Base-by-base conservation (phyloP, 2,329 filamentous ascomycete genomes). In the Aspergillus persii region DNA sequence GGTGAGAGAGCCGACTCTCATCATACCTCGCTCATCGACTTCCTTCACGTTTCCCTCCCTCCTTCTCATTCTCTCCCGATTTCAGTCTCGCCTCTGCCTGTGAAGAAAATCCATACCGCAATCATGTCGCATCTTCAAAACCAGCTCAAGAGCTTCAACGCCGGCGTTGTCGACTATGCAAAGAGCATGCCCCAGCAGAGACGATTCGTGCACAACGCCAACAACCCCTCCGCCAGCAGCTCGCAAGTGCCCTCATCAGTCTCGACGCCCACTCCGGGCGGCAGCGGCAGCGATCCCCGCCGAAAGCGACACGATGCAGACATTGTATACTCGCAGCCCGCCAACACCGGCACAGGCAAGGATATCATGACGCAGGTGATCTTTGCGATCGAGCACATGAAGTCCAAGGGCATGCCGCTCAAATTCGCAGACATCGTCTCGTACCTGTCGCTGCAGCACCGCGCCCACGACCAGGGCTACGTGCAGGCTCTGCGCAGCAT, bases 301-400 rank as follows among this genome's bases (percentile, higher is more conserved):
- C 79, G 81, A 61, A 90, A 90, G 71, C 83, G 87, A 8, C 83
- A 86, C 52, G 84, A 84, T 68, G 69, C 69, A 4, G 76, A 77
- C 47, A 75, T 77, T 47, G 74, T 90, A 55, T 94, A 88, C 77
- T 93, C 90, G 57, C 91, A 93, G 77, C 90, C 90, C 23, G 84
- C 85, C 64, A 87, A 89, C 69, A 91, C 87, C 15, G 89, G 88
- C 71, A 90, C 88, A 54, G 92, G 92, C 66, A 83, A 83, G 61
- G 89, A 94, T 75, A 87, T 95, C 74, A 88, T 92, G 80, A 96
- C 92, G 11, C 91, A 96, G 74, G 88, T 97, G 72, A 86, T 89
- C 59, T 96, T 92, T 77, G 91, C 92, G 23, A 88, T 96, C 72
- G 87, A 93, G 63, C 91, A 92, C 73, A 86, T 96, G 77, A 86